Evolutionary conservation across 1,284 basidiomycete species (phyloP), one percentile per base, ranked within the genome.

Genomic region (Cerrena zonata): DNA sequence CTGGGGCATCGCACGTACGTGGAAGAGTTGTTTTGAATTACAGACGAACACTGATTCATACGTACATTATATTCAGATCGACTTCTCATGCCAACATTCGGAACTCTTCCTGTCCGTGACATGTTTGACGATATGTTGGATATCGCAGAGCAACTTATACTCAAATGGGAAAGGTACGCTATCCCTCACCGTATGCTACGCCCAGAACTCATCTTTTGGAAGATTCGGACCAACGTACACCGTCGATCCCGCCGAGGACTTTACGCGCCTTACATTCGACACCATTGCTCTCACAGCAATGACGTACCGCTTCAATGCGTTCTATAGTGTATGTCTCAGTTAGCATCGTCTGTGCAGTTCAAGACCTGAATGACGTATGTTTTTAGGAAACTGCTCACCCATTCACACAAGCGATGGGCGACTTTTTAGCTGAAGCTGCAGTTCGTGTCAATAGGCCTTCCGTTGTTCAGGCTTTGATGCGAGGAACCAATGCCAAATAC

Each of bases 41-140:
- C 15, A 11, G 11, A 18, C 5, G 1, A 18, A 18, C n/a, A n/a
- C 5, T 13, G 23, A 19, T 22, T 47, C n/a, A 46, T 37, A 30
- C 45, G 36, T 12, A 23, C 3, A 12, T 25, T 5, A 21, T n/a
- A 25, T 42, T 15, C 58, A 72, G 76, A 80, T 62, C 75, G 76
- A 27, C 65, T 80, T 37, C 69, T 80, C 18, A 73, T 77, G 65
- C 77, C 77, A 11, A 73, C 75, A 2, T 80, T 80, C 60, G 74
- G 75, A 23, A 71, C 74, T 0, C 58, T 69, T 10, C 66, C 69
- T 2, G 72, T 79, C 52, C 69, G 67, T 39, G 68, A 66, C 52
- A 79, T 79, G 77, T 74, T 76, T 59, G 67, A 69, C 45, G 71
- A 72, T 56, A 77, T 79, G 77, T 60, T 68, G 23, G 78, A 79